Conservation (phyloP, 2,329 filamentous ascomycete genomes). For the Fusarium domesticum region DNA sequence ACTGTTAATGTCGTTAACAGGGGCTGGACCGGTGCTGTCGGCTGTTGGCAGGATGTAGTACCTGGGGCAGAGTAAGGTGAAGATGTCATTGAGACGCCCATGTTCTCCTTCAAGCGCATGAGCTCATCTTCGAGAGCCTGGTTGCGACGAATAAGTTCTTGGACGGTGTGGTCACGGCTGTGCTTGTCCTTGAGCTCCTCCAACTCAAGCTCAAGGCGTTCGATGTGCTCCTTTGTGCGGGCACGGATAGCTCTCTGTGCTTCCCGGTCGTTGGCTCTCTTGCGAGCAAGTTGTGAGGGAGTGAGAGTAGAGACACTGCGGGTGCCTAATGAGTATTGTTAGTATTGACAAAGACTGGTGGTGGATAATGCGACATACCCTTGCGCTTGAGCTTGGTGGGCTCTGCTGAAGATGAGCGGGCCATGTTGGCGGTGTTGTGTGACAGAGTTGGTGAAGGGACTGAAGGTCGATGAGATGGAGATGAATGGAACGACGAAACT, state of each 20-base stretch:
- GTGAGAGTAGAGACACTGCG: constrained; percentile 85
- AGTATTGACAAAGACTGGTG: constrained; percentile 3
- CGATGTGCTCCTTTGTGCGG: constrained; percentile 83
- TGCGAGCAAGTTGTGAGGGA: constrained; percentile 82
- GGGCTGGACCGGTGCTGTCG: neutral
- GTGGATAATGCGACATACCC: constrained; percentile 34
- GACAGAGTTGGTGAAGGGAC: too few species aligned
- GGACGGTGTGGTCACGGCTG: constrained; percentile 49
- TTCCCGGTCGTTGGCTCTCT: constrained; percentile 87
- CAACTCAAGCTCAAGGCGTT: constrained; percentile 71
- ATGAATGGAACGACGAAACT: too few species aligned
- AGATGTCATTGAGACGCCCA: constrained; percentile 37
- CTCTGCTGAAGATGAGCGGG: constrained; percentile 44
- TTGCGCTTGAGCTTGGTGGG: constrained; percentile 44
- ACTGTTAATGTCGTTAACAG: constrained; percentile 29
- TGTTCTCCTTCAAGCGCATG: constrained; percentile 42
- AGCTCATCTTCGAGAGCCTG: constrained; percentile 54
- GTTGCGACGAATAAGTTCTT: constrained; percentile 51
- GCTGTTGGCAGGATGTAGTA: constrained; percentile 23
- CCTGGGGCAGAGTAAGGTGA: constrained; percentile 41
- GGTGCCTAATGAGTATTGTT: constrained; percentile 44
- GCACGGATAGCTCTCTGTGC: constrained; percentile 85
- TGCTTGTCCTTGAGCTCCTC: constrained; percentile 61
- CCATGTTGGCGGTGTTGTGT: constrained; percentile 33
- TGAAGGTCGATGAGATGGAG: neutral